Evolutionary conservation across 2,329 filamentous ascomycete genomes (phyloP).

Genomic region (Diaporthe citriasiana): DNA sequence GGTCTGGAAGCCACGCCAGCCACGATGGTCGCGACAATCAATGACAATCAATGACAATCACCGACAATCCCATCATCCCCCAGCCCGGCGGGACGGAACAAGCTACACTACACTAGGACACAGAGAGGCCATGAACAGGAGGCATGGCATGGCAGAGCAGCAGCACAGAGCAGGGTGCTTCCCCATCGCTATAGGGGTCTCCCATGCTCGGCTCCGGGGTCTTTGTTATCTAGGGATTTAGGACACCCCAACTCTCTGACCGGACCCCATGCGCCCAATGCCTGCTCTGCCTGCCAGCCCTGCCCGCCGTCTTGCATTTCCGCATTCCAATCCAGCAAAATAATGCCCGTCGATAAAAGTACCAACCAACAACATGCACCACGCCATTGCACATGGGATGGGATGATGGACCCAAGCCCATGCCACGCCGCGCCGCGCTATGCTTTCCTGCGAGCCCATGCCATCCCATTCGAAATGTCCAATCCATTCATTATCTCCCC

Average conservation of each 20-base stretch:
- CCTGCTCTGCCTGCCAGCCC: background rate
- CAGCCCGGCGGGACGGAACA: slow-evolving; percentile 26
- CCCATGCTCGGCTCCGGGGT: slow-evolving; percentile 28
- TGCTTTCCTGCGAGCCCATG: slow-evolving; percentile 9
- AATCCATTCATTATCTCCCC: background rate
- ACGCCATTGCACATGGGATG: slow-evolving; percentile 21
- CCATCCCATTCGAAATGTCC: slow-evolving; percentile 13
- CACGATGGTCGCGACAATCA: slow-evolving; percentile 14
- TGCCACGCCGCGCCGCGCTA: slow-evolving; percentile 22
- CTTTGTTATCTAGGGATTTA: slow-evolving; percentile 2
- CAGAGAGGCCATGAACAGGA: slow-evolving; percentile 9
- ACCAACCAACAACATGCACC: slow-evolving; percentile 4
- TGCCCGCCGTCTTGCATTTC: slow-evolving; percentile 2
- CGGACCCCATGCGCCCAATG: background rate
- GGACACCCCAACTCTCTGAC: slow-evolving; percentile 4
- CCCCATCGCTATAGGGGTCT: background rate
- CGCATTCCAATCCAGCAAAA: slow-evolving; percentile 4
- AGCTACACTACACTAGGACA: background rate
- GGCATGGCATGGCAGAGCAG: background rate
- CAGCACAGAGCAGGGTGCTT: background rate
- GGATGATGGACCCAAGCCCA: slow-evolving; percentile 2
- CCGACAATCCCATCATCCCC: background rate
- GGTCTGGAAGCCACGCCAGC: slow-evolving; percentile 16
- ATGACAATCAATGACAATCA: slow-evolving; percentile 18
- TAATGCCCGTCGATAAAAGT: slow-evolving; percentile 32